Percentiles rank a stretch among this genome's conserved stretches.
phyloP scores from a whole-genome alignment of 345 rosid species.

The Diplotaxis tenuifolia region DNA sequence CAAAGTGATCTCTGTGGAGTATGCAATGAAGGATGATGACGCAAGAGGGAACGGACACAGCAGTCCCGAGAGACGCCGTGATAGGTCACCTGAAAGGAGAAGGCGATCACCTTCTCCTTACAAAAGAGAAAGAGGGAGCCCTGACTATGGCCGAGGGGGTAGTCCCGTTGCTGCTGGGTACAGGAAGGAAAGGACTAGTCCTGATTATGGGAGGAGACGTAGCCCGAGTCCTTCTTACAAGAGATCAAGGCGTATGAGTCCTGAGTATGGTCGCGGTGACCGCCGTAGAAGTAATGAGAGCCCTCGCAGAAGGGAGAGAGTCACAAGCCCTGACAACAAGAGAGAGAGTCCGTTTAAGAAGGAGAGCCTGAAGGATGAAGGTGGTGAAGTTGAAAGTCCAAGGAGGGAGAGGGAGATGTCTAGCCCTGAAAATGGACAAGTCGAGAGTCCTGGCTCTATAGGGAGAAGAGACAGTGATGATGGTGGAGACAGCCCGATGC shows the following conservation, averaged over 20 bases:
- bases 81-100: conserved; percentile 74
- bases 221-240: conserved; percentile 57
- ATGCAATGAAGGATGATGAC: conserved; percentile 88
- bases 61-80: conserved; percentile 72
- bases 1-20: conserved; percentile 86
- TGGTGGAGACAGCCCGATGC: conserved; percentile 38
- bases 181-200: conserved; percentile 65
- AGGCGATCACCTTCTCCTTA: conserved; percentile 80
- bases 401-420: conserved; percentile 45
- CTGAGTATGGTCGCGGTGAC: conserved; percentile 48
- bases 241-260: conserved; percentile 58
- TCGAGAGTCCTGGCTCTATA: conserved; percentile 54
- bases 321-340: conserved; percentile 43
- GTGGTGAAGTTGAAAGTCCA: conserved; percentile 46
- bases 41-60: conserved; percentile 64
- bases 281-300: conserved; percentile 39
- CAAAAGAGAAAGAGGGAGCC: conserved; percentile 82
- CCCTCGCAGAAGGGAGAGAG: conserved; percentile 36
- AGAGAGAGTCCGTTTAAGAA: conserved; percentile 46
- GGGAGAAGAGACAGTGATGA: conserved; percentile 33
- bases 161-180: conserved; percentile 56
- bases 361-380: conserved; percentile 40
- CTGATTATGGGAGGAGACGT: conserved; percentile 63
- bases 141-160: conserved; percentile 82
- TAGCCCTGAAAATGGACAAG: conserved; percentile 50